Evolutionary conservation across 2,329 filamentous ascomycete genomes (phyloP).

Genomic region (Delphinella strobiligena): DNA sequence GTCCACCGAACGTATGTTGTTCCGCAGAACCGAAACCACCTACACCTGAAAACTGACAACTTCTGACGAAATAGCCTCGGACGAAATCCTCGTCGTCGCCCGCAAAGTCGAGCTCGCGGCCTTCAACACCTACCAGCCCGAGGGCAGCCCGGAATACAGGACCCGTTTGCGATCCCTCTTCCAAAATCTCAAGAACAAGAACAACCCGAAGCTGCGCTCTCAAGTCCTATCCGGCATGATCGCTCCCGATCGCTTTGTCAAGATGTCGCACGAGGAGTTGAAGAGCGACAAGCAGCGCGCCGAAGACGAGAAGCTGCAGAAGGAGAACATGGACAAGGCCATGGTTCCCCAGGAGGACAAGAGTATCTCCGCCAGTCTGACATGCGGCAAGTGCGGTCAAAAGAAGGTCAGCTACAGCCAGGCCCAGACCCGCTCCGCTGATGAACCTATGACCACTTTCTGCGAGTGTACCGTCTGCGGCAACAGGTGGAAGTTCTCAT

Average conservation of each 20-base stretch:
- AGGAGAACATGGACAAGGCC: constrained; percentile 94
- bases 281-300: constrained; percentile 73
- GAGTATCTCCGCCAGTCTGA: constrained; percentile 75
- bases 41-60: too few species aligned
- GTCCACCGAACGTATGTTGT: constrained; percentile 39
- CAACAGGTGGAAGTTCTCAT: constrained; percentile 38
- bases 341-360: constrained; percentile 89
- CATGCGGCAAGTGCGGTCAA: constrained; percentile 85
- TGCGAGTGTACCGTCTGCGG: constrained; percentile 42
- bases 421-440: constrained; percentile 87
- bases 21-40: too few species aligned
- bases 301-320: constrained; percentile 63
- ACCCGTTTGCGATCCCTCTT: constrained; percentile 85
- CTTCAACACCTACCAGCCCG: constrained; percentile 55
- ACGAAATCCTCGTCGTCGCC: constrained; percentile 53
- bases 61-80: too few species aligned
- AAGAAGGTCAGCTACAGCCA: constrained; percentile 93
- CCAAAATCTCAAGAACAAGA: constrained; percentile 88
- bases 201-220: constrained; percentile 64
- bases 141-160: constrained; percentile 63
- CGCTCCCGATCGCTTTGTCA: constrained; percentile 59
- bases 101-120: constrained; percentile 69
- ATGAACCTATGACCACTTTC: constrained; percentile 65
- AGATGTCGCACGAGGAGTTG: constrained; percentile 82
- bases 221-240: constrained; percentile 69